Evolutionary conservation across 495 filamentous ascomycete species (phyloP).

Genomic region (Cercophora scortea): DNA sequence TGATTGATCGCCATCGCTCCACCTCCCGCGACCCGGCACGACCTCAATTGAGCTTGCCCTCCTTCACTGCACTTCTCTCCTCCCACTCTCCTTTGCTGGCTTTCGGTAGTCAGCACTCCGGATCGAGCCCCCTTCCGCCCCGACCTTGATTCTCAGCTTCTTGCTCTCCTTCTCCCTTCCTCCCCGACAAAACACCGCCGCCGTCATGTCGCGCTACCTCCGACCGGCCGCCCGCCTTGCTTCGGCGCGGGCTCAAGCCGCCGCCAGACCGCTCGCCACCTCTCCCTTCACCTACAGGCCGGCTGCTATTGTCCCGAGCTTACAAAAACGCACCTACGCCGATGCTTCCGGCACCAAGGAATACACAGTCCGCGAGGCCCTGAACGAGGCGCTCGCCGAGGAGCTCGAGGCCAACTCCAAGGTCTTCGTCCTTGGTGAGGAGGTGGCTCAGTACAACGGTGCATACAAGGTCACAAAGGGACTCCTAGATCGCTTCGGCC

Average conservation of each 20-base stretch:
- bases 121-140: neutral
- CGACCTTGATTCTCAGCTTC: neutral
- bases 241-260: constrained; percentile 47
- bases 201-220: constrained; percentile 61
- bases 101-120: neutral
- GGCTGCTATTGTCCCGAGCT: constrained; percentile 23
- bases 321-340: constrained; percentile 47
- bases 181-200: constrained; percentile 14
- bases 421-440: constrained; percentile 93
- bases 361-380: constrained; percentile 90
- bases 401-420: constrained; percentile 91
- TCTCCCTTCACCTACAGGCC: constrained; percentile 41
- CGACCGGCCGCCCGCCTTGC: constrained; percentile 74
- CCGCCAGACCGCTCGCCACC: constrained; percentile 36
- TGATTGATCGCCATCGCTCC: constrained; percentile 7
- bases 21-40: constrained; percentile 3
- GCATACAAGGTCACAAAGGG: constrained; percentile 99
- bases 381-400: constrained; percentile 96
- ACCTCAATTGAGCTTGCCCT: neutral
- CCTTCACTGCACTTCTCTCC: neutral
- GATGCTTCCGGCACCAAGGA: constrained; percentile 66
- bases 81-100: neutral
- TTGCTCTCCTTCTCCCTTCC: constrained; percentile 12
- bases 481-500: constrained; percentile 90
- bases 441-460: constrained; percentile 99